Evolutionary conservation across 805 yeast genomes (phyloP), one percentile per base, ranked within the genome.

Genomic region (Teunomyces lycoperdinae): DNA sequence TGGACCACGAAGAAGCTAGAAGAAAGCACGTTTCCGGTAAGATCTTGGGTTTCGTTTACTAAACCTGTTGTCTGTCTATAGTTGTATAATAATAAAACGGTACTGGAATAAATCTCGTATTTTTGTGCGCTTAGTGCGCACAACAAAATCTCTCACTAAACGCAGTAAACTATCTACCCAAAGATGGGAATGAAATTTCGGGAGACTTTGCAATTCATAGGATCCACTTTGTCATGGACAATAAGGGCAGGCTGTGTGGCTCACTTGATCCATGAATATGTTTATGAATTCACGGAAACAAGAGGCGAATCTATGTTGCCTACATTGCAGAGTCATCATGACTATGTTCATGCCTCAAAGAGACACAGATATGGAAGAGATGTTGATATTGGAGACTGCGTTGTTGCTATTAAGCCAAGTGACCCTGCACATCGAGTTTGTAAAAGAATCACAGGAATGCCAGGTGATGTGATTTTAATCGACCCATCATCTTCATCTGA

Each of bases 241-340:
- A 43, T 81, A 8, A 64, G 87, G 28, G 81, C 84, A 3, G 83
- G 86, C 3, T 85, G 89, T 51, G 71, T 77, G 52, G 61, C 75
- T 10, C 97, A 91, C 64, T 70, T 90, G 9, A 61, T 84, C 7
- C 87, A 81, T 53, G 81, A 81, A 34, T 78, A 83, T 59, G 66
- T 85, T 13, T 85, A 81, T 60, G 96, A 88, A 60, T 81, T 85
- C 62, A 79, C 90, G 6, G 89, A 83, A 58, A 89, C 98, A 0
- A 73, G 83, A 53, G 99, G 99, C 1, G 97, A 90, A 61, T 87
- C 96, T 26, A 94, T 94, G 99, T 75, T 94, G 34, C 97, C 98
- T 0, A 90, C 98, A 0, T 67, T 94, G 17, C 83, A 84, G 45
- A 80, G 84, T 8, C 68, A 77, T 17, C 79, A 85, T 44, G 97